Percentiles rank a stretch among this genome's conserved stretches.
These are phyloP conservation scores for Colletotrichum scovillei DNA, from an alignment of 2,329 filamentous ascomycete genomes.

Conservation along the genomic window DNA sequence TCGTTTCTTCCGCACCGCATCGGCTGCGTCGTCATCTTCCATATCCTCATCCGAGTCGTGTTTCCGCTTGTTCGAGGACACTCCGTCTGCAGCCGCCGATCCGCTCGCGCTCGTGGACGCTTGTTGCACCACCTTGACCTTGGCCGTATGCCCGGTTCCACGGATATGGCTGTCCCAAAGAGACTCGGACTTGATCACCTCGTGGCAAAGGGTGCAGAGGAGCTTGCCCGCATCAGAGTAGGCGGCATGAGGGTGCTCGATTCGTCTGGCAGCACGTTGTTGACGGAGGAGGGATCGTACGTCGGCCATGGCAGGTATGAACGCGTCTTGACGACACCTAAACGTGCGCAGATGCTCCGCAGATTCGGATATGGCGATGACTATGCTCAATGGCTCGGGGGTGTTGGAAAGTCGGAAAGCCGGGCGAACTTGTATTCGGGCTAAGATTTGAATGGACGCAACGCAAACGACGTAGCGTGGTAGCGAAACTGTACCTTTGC, in stretches of 20 bases:
- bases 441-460: slow-evolving; percentile 20
- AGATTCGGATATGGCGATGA: background rate
- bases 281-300: slow-evolving; percentile 83
- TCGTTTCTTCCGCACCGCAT: slow-evolving; percentile 56
- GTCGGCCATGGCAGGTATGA: slow-evolving; percentile 72
- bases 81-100: slow-evolving; percentile 6
- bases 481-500: background rate
- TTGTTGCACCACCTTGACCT: slow-evolving; percentile 1
- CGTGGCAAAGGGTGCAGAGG: slow-evolving; percentile 74
- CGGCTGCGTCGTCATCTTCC: slow-evolving; percentile 50
- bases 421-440: slow-evolving; percentile 6
- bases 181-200: slow-evolving; percentile 72
- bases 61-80: slow-evolving; percentile 43
- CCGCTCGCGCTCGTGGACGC: slow-evolving; percentile 25
- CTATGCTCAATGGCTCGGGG: slow-evolving; percentile 24
- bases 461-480: slow-evolving; percentile 19
- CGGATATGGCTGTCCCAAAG: slow-evolving; percentile 74
- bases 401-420: slow-evolving; percentile 6
- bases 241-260: slow-evolving; percentile 75
- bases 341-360: background rate
- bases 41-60: slow-evolving; percentile 40
- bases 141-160: slow-evolving; percentile 53
- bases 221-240: slow-evolving; percentile 77
- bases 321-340: slow-evolving; percentile 9
- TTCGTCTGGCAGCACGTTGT: slow-evolving; percentile 79